These are phyloP conservation scores for Camellia oleifera DNA, from an alignment of 179 eudicot species.

Conservation along the genomic window DNA sequence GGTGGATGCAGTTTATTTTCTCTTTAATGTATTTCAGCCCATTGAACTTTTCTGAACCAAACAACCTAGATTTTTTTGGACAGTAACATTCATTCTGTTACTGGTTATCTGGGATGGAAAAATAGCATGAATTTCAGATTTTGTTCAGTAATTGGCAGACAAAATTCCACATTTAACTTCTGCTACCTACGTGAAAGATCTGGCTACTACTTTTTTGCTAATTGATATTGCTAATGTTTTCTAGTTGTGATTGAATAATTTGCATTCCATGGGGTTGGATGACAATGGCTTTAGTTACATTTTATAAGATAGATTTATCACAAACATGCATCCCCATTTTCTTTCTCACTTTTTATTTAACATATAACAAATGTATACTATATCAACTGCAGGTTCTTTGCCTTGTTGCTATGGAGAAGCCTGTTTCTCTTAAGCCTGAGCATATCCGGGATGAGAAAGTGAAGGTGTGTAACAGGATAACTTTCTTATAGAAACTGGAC, in stretches of 20 bases:
- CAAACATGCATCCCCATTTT: neutral
- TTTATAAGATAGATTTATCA: neutral
- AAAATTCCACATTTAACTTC: neutral
- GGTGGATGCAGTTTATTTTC: neutral
- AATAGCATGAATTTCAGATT: neutral
- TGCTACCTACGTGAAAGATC: neutral
- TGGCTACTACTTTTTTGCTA: neutral
- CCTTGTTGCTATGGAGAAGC: slow-evolving; percentile 98
- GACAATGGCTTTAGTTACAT: slow-evolving; percentile 3
- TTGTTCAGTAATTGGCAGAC: neutral
- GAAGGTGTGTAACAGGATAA: slow-evolving; percentile 48
- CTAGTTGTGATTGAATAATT: neutral
- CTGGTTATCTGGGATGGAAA: neutral
- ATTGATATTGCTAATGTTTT: neutral
- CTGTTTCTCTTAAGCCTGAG: slow-evolving; percentile 89
- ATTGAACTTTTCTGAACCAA: neutral
- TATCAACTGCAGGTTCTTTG: slow-evolving; percentile 74
- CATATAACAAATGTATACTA: neutral
- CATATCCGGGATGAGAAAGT: slow-evolving; percentile 98
- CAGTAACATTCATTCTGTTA: neutral
- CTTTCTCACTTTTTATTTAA: neutral
- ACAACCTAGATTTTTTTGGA: neutral
- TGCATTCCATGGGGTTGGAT: neutral
- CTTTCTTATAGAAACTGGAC: neutral
- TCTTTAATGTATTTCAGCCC: neutral